Conservation (phyloP, 2,329 filamentous ascomycete genomes). For the Sporothrix brasiliensis region DNA sequence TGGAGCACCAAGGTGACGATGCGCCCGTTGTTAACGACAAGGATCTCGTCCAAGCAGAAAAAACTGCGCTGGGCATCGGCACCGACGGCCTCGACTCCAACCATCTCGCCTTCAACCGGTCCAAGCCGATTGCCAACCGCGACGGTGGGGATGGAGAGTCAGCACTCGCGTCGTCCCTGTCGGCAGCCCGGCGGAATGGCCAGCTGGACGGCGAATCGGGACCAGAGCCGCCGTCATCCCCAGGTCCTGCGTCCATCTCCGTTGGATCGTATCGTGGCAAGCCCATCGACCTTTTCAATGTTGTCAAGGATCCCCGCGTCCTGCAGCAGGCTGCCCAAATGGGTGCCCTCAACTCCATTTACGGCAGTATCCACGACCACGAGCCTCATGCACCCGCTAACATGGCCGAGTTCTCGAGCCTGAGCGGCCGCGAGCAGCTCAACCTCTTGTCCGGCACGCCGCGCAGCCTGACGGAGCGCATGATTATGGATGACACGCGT, state of each 20-base stretch:
- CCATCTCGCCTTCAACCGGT: conserved; percentile 26
- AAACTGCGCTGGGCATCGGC: conserved; percentile 23
- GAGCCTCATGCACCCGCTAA: conserved; percentile 34
- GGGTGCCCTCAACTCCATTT: conserved; percentile 46
- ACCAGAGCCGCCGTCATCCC: conserved; percentile 17
- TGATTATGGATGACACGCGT: conserved; percentile 39
- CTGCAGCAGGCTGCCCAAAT: conserved; percentile 46
- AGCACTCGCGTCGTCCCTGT: not conserved
- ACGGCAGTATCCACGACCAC: conserved; percentile 47
- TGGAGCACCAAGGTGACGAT: conserved; percentile 33
- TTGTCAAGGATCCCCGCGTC: conserved; percentile 46
- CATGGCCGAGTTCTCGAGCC: conserved; percentile 38
- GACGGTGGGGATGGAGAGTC: not conserved
- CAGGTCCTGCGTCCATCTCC: conserved; percentile 38
- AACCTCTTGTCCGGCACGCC: conserved; percentile 37
- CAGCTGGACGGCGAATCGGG: not conserved
- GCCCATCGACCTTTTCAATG: conserved; percentile 43
- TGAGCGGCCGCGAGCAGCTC: conserved; percentile 25
- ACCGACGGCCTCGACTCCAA: conserved; percentile 22
- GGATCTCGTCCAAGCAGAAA: conserved; percentile 11
- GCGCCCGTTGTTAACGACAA: conserved; percentile 9
- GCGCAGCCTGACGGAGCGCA: conserved; percentile 43
- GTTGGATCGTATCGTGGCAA: conserved; percentile 49
- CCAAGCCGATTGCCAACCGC: not conserved
- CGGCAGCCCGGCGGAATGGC: not conserved